Conservation (phyloP, 1,284 basidiomycete species). For the Rhodotorula sp. region DNA sequence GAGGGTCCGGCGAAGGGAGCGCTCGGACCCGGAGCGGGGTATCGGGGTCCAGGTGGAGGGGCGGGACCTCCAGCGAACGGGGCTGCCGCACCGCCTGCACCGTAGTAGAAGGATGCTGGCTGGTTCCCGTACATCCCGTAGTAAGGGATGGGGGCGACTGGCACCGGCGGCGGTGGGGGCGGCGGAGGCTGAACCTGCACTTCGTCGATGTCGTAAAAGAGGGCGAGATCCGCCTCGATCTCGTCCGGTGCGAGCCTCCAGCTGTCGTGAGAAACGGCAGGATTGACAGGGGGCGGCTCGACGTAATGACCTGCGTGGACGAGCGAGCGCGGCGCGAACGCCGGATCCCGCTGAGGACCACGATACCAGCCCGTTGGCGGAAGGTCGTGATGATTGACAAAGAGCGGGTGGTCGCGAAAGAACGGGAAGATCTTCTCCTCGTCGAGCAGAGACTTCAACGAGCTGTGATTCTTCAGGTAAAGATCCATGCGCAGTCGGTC, state of each 20-base stretch:
- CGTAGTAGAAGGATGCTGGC: slow-evolving; percentile 9
- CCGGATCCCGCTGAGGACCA: slow-evolving; percentile 19
- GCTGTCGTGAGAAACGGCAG: slow-evolving; percentile 21
- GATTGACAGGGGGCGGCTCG: slow-evolving; percentile 29
- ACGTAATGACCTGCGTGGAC: slow-evolving; percentile 27
- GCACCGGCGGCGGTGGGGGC: not conserved
- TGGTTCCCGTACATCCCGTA: not conserved
- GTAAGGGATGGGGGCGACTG: not conserved
- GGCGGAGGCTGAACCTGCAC: not conserved
- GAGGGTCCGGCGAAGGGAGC: too few species aligned
- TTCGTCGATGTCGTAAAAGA: slow-evolving; percentile 27
- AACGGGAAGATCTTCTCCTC: slow-evolving; percentile 32
- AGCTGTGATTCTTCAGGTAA: slow-evolving; percentile 28
- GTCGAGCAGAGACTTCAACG: slow-evolving; percentile 22
- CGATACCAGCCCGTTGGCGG: slow-evolving; percentile 28
- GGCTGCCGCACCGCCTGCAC: not conserved
- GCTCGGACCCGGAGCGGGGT: too few species aligned
- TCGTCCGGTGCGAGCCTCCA: slow-evolving; percentile 24
- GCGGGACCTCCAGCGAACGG: not conserved
- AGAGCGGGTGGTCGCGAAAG: slow-evolving; percentile 35
- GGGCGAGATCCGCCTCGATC: slow-evolving; percentile 32
- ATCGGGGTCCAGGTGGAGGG: too few species aligned
- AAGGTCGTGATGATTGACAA: slow-evolving; percentile 26
- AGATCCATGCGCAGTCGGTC: slow-evolving; percentile 24
- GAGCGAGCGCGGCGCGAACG: slow-evolving; percentile 15